These are phyloP conservation scores for Apophysomyces sp. DNA, from an alignment of 371 early-diverging fungal genomes.

Conservation along the genomic window DNA sequence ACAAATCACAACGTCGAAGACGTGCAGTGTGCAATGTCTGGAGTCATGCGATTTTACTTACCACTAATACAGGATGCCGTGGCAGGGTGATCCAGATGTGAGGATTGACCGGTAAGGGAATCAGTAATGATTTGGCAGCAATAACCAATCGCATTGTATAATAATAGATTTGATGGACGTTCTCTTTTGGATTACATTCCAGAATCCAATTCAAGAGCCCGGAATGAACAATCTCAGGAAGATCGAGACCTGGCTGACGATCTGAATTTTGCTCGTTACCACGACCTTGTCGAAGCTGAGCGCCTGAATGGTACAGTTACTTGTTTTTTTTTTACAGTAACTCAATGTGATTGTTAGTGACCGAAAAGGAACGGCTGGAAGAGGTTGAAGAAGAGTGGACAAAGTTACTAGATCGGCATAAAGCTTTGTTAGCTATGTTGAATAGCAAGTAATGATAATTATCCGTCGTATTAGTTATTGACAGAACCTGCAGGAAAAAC, in stretches of 20 bases:
- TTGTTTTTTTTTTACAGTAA: neutral
- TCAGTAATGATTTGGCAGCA: neutral
- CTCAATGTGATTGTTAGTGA: constrained; percentile 18
- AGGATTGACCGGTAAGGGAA: constrained; percentile 45
- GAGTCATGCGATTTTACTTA: neutral
- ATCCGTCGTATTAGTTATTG: neutral
- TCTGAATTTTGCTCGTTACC: constrained; percentile 58
- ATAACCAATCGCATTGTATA: constrained; percentile 4
- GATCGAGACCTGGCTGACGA: constrained; percentile 46
- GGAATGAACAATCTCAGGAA: constrained; percentile 10
- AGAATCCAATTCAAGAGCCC: constrained; percentile 11
- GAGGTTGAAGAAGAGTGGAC: constrained; percentile 56
- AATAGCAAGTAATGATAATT: constrained; percentile 20
- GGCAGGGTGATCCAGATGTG: constrained; percentile 51
- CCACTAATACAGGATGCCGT: constrained; percentile 38
- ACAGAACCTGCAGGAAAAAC: constrained; percentile 2
- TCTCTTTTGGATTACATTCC: constrained; percentile 56
- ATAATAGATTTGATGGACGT: constrained; percentile 57
- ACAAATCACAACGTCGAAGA: neutral
- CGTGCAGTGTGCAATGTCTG: neutral
- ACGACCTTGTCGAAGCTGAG: constrained; percentile 56
- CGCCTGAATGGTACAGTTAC: constrained; percentile 40
- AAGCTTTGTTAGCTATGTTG: constrained; percentile 45
- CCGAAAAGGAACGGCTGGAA: constrained; percentile 40
- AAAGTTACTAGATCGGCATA: constrained; percentile 49